Base-by-base conservation (phyloP, 169 alveolate genomes). In the Blepharisma undulans region DNA sequence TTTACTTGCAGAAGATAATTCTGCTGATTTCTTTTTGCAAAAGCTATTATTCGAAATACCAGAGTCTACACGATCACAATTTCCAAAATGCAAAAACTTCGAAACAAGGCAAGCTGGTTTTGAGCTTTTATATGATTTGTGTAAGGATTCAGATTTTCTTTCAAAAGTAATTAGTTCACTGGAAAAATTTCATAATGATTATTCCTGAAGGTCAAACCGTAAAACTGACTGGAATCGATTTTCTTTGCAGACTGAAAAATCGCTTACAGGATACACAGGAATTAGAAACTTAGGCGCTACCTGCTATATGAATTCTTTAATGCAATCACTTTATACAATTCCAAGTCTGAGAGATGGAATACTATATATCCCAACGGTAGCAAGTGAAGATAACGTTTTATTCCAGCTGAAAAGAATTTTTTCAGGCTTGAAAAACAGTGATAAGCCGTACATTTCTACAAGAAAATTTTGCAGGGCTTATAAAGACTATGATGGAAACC, bases 301-400 rank as follows among this genome's bases (percentile, higher is more conserved):
- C 18, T 99, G 99, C 96, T 99, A 99, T 93, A 98, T 99, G 99
- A 99, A 99, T 93, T 99, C 99, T 59, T 95, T 99, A 59, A 95
- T 99, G 77, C 99, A 99, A 94, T 98, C 99, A 87, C 95, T 99
- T 10, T 99, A 96, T 92, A 99, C 99, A 98, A 98, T 98, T 33
- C 99, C 99, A 21, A 96, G 98, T 72, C 99, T 99, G 93, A 95
- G 99, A 87, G 97, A 98, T 84, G 98, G 93, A 10, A 92, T 97
- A 34, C 36, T 97, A 66, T 87, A 90, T 8, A 91, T 90, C 34
- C 87, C 90, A 77, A 84, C 87, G 8, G 90, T 79, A 2, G 60
- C 29, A 3, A 81, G 92, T 29, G 74, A 84, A 61, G 97, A 96
- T n/a, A 94, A 95, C 60, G 76, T 94, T 4, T 90, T 94, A 21